phyloP scores from a whole-genome alignment of 371 early-diverging fungal species.

The Mortierella sp. region DNA sequence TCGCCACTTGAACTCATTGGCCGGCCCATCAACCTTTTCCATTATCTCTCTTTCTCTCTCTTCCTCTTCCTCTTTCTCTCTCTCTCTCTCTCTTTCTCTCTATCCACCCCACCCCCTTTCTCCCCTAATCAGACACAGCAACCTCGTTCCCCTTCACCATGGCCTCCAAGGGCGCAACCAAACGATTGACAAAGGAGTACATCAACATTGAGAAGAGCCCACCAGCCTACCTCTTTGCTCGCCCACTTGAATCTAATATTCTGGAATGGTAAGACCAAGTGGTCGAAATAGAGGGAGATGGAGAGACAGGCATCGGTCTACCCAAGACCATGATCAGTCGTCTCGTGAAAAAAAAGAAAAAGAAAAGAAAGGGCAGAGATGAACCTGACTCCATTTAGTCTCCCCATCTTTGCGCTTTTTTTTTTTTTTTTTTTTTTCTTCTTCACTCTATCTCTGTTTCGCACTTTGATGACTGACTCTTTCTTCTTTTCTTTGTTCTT shows the following conservation, averaged over 20 bases:
- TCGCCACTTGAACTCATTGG: neutral
- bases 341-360: neutral
- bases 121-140: neutral
- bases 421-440: neutral
- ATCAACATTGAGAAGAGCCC: conserved; percentile 74
- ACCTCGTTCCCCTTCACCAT: conserved; percentile 55
- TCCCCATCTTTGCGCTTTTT: too few species aligned
- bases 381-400: too few species aligned
- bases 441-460: neutral
- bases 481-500: neutral
- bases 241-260: conserved; percentile 93
- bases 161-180: conserved; percentile 92
- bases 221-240: conserved; percentile 69
- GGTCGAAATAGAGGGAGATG: neutral
- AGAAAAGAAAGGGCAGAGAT: neutral
- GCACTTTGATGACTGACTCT: neutral
- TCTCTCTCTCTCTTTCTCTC: neutral
- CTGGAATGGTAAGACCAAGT: conserved; percentile 85
- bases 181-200: conserved; percentile 94
- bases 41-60: neutral
- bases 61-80: neutral
- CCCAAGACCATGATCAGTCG: neutral
- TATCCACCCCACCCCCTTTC: neutral
- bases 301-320: neutral
- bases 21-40: neutral